A percentile compares a stretch with the other conserved stretches of the same genome.
phyloP scores from a whole-genome alignment of 202 grass and related monocot genomes.

The Cymbopogon flexuosus region DNA sequence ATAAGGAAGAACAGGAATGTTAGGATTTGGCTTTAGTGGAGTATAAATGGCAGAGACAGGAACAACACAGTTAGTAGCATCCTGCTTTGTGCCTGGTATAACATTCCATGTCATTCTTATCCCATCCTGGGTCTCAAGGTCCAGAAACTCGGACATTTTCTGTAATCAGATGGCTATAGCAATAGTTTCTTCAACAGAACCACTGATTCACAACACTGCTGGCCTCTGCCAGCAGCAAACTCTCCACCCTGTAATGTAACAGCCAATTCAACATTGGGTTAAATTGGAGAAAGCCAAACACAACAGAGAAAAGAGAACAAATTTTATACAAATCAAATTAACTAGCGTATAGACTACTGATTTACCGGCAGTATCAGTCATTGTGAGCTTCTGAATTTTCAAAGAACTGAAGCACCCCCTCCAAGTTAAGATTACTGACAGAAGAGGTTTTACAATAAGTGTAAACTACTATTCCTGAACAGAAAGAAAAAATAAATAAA shows the following conservation, averaged over 20 bases:
- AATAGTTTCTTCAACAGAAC: neutral
- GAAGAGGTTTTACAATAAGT: neutral
- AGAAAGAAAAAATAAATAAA: neutral
- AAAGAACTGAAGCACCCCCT: neutral
- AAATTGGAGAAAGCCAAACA: neutral
- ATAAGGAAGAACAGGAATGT: no score
- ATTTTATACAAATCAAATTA: neutral
- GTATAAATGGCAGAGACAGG: no score
- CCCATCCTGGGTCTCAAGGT: no score
- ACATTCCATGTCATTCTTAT: no score
- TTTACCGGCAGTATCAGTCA: neutral
- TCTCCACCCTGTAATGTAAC: constrained; percentile 36
- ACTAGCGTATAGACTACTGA: neutral
- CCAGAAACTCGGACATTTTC: no score
- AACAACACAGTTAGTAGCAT: no score
- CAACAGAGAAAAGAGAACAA: neutral
- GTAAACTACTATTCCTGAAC: neutral
- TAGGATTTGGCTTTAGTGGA: no score
- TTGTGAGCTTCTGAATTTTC: neutral
- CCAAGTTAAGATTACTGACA: neutral
- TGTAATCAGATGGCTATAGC: no score
- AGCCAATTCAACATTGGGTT: neutral
- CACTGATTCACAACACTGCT: neutral
- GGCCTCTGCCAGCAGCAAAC: no score
- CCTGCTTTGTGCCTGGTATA: no score